Percentiles rank a stretch among this genome's conserved stretches.
Evolutionary conservation across 2,329 filamentous ascomycete genomes (phyloP).

Genomic region (Pseudogymnoascus verrucosus): DNA sequence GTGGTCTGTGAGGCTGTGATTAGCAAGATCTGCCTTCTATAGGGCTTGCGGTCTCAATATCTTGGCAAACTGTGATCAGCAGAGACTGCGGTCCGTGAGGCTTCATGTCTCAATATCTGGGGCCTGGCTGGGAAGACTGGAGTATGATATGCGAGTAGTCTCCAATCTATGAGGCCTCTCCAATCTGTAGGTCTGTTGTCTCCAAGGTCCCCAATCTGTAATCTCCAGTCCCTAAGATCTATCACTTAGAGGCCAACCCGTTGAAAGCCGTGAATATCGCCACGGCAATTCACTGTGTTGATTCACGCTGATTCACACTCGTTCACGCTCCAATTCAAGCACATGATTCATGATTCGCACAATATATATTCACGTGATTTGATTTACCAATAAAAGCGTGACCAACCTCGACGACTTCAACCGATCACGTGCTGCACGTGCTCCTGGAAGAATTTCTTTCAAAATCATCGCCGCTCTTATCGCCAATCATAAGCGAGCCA

Average conservation of each 20-base stretch:
- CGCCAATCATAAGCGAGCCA: slow-evolving; percentile 7
- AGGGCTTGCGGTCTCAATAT: neutral
- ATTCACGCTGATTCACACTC: neutral
- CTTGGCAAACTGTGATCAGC: neutral
- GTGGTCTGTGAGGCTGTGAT: neutral
- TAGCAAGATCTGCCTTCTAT: neutral
- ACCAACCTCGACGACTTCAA: neutral
- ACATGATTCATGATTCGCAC: neutral
- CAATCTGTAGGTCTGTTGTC: neutral
- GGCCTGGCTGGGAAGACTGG: neutral
- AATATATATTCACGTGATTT: neutral
- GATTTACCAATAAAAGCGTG: neutral
- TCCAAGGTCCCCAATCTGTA: neutral
- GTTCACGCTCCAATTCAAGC: neutral
- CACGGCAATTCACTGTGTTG: neutral
- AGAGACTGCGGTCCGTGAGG: neutral
- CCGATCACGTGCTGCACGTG: slow-evolving; percentile 3
- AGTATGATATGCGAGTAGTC: neutral
- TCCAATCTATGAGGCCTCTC: neutral
- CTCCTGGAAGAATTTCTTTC: neutral
- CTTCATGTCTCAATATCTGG: neutral
- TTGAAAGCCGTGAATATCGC: neutral
- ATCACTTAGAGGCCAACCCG: neutral
- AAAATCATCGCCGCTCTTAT: slow-evolving; percentile 1
- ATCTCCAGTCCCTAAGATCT: neutral